Conservation (phyloP, 2,329 filamentous ascomycete species). For the Rutstroemia sp. region DNA sequence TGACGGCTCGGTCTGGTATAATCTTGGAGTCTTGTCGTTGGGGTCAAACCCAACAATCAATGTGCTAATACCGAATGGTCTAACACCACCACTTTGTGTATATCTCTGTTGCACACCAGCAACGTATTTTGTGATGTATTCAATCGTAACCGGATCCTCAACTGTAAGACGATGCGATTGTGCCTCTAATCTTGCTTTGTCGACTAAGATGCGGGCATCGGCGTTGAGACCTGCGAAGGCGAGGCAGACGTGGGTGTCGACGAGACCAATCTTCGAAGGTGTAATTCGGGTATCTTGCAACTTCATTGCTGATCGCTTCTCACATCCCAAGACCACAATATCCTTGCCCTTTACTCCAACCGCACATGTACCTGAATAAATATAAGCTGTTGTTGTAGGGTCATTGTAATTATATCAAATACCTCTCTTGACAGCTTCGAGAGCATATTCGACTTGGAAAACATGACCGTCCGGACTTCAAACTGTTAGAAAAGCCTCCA, state of each 20-base stretch:
- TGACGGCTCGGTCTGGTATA: conserved; percentile 99
- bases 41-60: conserved; percentile 98
- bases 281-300: conserved; percentile 98
- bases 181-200: conserved; percentile 95
- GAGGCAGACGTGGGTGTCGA: conserved; percentile 93
- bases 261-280: conserved; percentile 93
- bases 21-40: conserved; percentile 75
- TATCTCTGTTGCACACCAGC: conserved; percentile 97
- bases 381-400: conserved; percentile 17
- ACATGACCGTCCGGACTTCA: conserved; percentile 95
- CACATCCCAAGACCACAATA: conserved; percentile 93
- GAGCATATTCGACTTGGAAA: conserved; percentile 99
- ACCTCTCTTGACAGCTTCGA: conserved; percentile 98
- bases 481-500: conserved; percentile 37
- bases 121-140: conserved; percentile 99
- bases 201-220: conserved; percentile 93
- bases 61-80: conserved; percentile 98
- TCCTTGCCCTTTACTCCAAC: conserved; percentile 94
- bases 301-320: conserved; percentile 99
- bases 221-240: conserved; percentile 97
- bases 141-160: conserved; percentile 93
- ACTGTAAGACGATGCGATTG: conserved; percentile 96
- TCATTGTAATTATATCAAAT: conserved; percentile 20
- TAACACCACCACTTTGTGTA: conserved; percentile 95
- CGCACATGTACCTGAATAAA: conserved; percentile 74